Base-by-base conservation (phyloP, 495 filamentous ascomycete species). In the Lindgomyces ingoldianus region DNA sequence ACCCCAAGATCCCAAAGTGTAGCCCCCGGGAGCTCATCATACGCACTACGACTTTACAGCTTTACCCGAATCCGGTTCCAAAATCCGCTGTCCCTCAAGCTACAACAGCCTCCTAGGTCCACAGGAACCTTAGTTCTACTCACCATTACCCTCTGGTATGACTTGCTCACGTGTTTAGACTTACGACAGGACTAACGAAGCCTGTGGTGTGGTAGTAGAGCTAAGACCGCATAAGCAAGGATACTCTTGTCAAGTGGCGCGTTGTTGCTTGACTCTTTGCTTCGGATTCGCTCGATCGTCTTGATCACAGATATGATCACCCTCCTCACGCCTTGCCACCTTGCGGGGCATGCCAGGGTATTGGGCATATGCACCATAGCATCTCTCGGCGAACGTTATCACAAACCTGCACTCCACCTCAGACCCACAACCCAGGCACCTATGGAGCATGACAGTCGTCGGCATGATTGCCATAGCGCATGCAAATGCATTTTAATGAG, bases 351-450 rank as follows among this genome's bases (percentile, higher is more conserved):
- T 8, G 1, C 21, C n/a, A 9, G n/a, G 50, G 50, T 27, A 54
- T 18, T n/a, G 11, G 10, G 24, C 30, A 30, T 54, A 54, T 21
- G 26, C 27, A 9, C 26, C 8, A 52, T 22, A 4, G 18, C 24
- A 19, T 39, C 50, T 27, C 50, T 29, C 25, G 50, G 24, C 50
- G 4, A 39, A 22, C 24, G 50, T 54, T 54, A 54, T 54, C 50
- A 39, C 6, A 14, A 39, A 14, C 6, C 33, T 14, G 6, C 33
- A 24, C n/a, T 18, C 6, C 6, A 19, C 18, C n/a, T 48, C n/a
- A 48, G n/a, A 18, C 45, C 14, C 14, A 39, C 33, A 6, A 39
- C 6, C 33, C 6, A 39, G 33, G 33, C 33, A 39, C 14, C 49
- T 53, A 4, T 4, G 21, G 44, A 24, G 6, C 44, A 47, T 53